These are phyloP conservation scores for Cunninghamia lanceolata DNA, from an alignment of 75 land plant genomes.

Conservation along the genomic window DNA sequence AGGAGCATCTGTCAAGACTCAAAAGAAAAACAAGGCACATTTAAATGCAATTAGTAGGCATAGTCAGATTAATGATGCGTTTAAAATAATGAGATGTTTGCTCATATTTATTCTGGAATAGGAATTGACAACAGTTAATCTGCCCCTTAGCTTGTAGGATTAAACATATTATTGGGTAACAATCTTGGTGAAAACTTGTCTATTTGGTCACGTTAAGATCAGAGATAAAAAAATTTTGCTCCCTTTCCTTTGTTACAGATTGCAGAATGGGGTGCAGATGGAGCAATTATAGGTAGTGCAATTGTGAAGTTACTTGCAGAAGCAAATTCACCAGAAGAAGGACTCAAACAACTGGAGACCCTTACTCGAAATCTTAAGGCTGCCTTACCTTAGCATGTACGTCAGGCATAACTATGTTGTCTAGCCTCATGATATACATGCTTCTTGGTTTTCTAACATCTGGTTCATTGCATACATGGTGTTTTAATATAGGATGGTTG, in stretches of 20 bases:
- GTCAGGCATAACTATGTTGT: not conserved
- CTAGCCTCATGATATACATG: not conserved
- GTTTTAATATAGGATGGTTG: not conserved
- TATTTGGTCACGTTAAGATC: not conserved
- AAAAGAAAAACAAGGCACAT: not conserved
- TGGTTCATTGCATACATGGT: not conserved
- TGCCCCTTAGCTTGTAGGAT: not conserved
- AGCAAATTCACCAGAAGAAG: conserved; percentile 66
- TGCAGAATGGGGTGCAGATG: conserved; percentile 87
- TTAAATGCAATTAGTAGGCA: not conserved
- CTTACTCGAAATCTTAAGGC: conserved; percentile 43
- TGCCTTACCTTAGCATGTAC: conserved; percentile 31
- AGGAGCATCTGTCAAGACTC: not conserved
- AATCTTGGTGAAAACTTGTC: not conserved
- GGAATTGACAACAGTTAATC: not conserved
- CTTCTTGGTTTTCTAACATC: not conserved
- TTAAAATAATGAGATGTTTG: not conserved
- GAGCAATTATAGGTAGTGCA: conserved; percentile 85
- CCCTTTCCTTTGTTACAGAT: conserved; percentile 36
- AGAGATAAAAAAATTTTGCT: not conserved
- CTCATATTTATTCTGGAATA: not conserved
- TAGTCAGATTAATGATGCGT: not conserved
- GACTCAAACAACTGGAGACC: conserved; percentile 41
- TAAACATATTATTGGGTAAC: not conserved
- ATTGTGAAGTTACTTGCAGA: conserved; percentile 72